phyloP scores from a whole-genome alignment of 805 yeast species.

The Candida ovalis region DNA sequence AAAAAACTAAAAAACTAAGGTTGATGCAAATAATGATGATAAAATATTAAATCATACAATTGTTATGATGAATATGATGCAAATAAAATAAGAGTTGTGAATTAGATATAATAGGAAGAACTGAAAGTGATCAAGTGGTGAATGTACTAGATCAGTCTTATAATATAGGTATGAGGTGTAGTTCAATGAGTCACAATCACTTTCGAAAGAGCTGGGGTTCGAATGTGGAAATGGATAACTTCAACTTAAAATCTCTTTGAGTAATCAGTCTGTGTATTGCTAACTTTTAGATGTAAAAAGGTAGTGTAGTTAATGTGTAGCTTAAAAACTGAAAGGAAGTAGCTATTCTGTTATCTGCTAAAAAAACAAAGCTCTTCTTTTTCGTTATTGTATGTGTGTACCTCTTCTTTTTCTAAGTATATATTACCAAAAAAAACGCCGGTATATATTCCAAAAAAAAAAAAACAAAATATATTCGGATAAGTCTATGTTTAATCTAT shows the following conservation, averaged over 20 bases:
- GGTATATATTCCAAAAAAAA: background rate
- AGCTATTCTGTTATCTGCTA: too few relatives aligned
- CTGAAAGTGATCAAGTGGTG: background rate
- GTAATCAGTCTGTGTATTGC: too few relatives aligned
- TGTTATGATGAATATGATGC: background rate
- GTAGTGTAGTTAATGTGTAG: too few relatives aligned
- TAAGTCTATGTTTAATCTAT: background rate
- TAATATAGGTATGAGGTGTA: background rate
- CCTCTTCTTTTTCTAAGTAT: background rate
- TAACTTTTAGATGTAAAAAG: too few relatives aligned
- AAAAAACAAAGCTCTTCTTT: too few relatives aligned
- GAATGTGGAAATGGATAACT: too few relatives aligned
- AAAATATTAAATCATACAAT: conserved; percentile 2
- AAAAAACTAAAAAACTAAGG: background rate
- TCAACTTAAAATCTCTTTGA: too few relatives aligned
- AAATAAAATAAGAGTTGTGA: background rate
- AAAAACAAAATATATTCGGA: background rate
- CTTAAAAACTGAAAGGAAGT: too few relatives aligned
- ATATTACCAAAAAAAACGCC: background rate
- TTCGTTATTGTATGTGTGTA: too few relatives aligned
- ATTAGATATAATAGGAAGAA: background rate
- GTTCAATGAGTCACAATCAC: background rate
- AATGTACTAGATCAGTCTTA: background rate
- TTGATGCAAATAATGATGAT: background rate
- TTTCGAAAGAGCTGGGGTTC: too few relatives aligned